These are phyloP conservation scores for Talaromyces nanjingensis DNA, from an alignment of 495 filamentous ascomycete species.

Conservation along the genomic window DNA sequence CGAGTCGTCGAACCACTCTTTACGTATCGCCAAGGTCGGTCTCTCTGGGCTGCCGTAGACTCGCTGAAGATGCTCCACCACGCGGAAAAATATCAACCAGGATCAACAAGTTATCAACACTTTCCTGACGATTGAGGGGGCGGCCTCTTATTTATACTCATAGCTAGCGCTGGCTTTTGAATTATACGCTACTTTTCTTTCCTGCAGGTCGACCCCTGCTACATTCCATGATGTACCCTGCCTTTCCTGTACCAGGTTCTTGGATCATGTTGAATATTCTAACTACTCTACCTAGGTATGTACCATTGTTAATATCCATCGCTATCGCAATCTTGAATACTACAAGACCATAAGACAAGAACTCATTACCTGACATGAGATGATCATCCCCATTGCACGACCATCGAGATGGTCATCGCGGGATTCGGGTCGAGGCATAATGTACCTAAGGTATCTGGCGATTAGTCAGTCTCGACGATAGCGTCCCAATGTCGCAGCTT, in stretches of 20 bases:
- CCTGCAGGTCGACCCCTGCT: not conserved
- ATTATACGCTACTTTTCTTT: not conserved
- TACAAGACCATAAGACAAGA: not conserved
- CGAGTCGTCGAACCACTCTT: not conserved
- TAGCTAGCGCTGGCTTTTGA: not conserved
- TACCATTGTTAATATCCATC: not conserved
- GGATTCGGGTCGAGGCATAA: not conserved
- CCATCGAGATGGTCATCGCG: not conserved
- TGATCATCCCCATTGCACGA: not conserved
- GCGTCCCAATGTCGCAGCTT: not conserved
- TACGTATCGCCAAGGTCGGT: not conserved
- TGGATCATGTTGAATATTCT: not conserved
- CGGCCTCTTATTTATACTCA: slow-evolving; percentile 2
- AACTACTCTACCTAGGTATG: not conserved
- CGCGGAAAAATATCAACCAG: not conserved
- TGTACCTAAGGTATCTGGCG: not conserved
- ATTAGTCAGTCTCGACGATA: not conserved
- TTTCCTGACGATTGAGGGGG: not conserved
- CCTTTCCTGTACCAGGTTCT: not conserved
- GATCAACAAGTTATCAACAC: not conserved
- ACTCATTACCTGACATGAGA: not conserved
- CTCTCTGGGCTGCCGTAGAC: slow-evolving; percentile 2
- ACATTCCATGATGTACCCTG: not conserved
- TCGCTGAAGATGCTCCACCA: not conserved
- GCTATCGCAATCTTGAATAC: not conserved